These are phyloP conservation scores for Paxillus rubicundulus DNA, from an alignment of 768 basidiomycete species.

Conservation along the genomic window DNA sequence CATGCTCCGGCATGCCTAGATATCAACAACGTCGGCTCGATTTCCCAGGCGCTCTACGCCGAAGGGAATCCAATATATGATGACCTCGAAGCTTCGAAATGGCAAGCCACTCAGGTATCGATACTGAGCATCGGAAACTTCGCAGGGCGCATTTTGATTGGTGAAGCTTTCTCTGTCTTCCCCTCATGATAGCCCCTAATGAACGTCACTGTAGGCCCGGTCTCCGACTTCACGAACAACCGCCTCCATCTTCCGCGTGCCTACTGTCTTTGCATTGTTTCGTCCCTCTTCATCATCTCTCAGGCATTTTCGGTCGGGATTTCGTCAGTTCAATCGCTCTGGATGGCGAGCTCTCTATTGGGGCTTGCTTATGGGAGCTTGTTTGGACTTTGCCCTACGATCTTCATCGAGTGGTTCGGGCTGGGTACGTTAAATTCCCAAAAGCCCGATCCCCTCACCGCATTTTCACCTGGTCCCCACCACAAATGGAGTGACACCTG, in stretches of 20 bases:
- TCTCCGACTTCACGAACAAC: constrained; percentile 62
- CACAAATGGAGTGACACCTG: no score
- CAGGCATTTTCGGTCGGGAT: constrained; percentile 60
- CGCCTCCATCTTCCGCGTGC: constrained; percentile 61
- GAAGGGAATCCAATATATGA: constrained; percentile 62
- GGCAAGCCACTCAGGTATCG: constrained; percentile 86
- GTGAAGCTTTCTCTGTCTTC: constrained; percentile 32
- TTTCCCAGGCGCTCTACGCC: constrained; percentile 66
- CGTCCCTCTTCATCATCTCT: constrained; percentile 66
- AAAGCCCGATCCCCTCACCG: no score
- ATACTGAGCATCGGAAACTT: constrained; percentile 81
- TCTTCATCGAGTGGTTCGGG: constrained; percentile 88
- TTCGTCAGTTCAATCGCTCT: constrained; percentile 58
- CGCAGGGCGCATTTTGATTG: constrained; percentile 71
- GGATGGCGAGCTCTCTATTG: constrained; percentile 42
- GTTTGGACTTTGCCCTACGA: constrained; percentile 73
- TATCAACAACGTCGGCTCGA: constrained; percentile 86
- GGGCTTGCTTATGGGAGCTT: constrained; percentile 63
- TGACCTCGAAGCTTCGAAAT: constrained; percentile 58
- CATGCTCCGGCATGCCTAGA: constrained; percentile 36
- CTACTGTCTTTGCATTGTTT: constrained; percentile 65
- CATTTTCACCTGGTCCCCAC: neutral
- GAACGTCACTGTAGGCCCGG: constrained; percentile 45
- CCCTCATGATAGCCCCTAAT: neutral
- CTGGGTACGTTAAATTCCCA: constrained; percentile 51